Conservation (phyloP, 306 rosid genomes). For the Cucumis hystrix region DNA sequence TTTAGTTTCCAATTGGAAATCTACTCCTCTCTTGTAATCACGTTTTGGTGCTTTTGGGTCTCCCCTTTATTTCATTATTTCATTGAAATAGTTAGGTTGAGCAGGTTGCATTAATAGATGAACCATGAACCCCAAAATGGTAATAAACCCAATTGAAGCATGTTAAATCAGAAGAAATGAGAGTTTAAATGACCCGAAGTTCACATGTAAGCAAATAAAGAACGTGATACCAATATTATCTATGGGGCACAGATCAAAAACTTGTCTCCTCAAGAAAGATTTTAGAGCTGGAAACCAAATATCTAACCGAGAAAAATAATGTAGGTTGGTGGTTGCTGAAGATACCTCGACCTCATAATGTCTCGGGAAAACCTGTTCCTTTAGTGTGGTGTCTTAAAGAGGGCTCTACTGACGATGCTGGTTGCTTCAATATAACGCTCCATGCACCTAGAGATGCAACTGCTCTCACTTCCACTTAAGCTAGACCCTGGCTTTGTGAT, state of each 20-base stretch:
- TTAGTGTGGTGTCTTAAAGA: constrained; percentile 43
- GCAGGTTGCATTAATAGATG: no score
- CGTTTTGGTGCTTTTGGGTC: no score
- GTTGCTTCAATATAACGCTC: constrained; percentile 98
- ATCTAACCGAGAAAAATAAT: background rate
- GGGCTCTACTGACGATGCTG: constrained; percentile 63
- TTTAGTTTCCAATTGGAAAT: no score
- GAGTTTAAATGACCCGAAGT: background rate
- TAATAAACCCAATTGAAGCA: background rate
- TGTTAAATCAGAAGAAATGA: background rate
- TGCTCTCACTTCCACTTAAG: constrained; percentile 71
- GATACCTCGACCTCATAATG: background rate
- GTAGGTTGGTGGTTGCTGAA: background rate
- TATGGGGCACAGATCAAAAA: background rate
- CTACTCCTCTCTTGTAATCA: no score
- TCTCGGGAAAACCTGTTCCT: background rate
- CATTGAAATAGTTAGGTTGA: no score
- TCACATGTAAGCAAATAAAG: background rate
- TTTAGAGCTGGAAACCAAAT: background rate
- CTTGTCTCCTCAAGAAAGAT: background rate
- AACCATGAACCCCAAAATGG: background rate
- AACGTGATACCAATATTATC: background rate
- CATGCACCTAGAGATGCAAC: constrained; percentile 83
- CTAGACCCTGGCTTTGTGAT: constrained; percentile 89
- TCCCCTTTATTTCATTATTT: no score